A percentile compares a stretch with the other conserved stretches of the same genome.
Conservation (phyloP, 2,329 filamentous ascomycete species). For the Penicillium freii region DNA sequence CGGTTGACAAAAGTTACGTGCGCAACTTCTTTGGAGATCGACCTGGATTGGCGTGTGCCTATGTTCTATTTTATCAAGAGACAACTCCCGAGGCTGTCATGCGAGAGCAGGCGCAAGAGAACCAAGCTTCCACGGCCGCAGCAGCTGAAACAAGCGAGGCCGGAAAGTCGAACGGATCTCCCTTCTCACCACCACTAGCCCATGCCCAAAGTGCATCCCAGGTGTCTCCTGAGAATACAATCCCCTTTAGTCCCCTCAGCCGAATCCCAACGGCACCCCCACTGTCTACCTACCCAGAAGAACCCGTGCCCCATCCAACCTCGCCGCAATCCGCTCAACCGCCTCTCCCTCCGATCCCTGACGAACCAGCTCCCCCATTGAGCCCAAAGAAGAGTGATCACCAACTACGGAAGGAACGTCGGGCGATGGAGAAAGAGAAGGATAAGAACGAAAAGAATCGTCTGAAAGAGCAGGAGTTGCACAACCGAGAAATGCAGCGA, state of each 20-base stretch:
- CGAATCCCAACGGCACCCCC: slow-evolving; percentile 45
- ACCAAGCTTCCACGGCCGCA: slow-evolving; percentile 43
- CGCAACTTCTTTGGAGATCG: slow-evolving; percentile 96
- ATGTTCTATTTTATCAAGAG: slow-evolving; percentile 97
- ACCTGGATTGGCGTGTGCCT: slow-evolving; percentile 86
- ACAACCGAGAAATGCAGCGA: slow-evolving; percentile 50
- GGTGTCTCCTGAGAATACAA: slow-evolving; percentile 38
- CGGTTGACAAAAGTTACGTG: slow-evolving; percentile 94
- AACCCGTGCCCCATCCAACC: slow-evolving; percentile 26
- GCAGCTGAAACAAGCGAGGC: slow-evolving; percentile 49
- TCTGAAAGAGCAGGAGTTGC: slow-evolving; percentile 55
- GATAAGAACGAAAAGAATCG: slow-evolving; percentile 56
- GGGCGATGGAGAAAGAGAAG: slow-evolving; percentile 47
- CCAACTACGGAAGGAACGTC: slow-evolving; percentile 63
- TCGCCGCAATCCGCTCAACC: slow-evolving; percentile 14
- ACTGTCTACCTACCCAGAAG: slow-evolving; percentile 46
- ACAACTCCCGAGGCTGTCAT: slow-evolving; percentile 67
- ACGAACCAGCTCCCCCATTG: slow-evolving; percentile 33
- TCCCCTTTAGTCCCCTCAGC: slow-evolving; percentile 32
- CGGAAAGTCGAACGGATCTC: slow-evolving; percentile 34
- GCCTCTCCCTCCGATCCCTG: slow-evolving; percentile 33
- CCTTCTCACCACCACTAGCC: slow-evolving; percentile 33
- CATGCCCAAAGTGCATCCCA: slow-evolving; percentile 43
- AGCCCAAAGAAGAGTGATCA: slow-evolving; percentile 62
- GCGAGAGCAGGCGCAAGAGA: slow-evolving; percentile 81